phyloP scores from a whole-genome alignment of 1,284 basidiomycete species.

The Sphagnurus paluster region DNA sequence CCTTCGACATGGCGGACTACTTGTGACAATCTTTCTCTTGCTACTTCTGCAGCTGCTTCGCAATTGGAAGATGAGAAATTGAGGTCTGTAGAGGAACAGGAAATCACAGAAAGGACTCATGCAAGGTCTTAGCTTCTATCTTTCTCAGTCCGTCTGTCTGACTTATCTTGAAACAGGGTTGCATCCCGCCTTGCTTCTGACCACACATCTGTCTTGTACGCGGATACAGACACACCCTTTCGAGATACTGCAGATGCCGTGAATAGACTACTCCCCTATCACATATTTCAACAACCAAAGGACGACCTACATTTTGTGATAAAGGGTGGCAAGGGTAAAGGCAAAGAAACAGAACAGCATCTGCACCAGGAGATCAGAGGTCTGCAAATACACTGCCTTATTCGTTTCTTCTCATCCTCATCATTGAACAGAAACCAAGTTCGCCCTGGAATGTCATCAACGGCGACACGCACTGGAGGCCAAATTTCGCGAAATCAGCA shows the following conservation, averaged over 20 bases:
- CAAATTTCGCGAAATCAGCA: conserved; percentile 54
- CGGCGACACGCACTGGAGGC: conserved; percentile 54
- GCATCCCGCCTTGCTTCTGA: conserved; percentile 57
- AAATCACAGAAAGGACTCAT: conserved; percentile 43
- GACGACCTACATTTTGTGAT: conserved; percentile 51
- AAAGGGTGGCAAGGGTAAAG: conserved; percentile 58
- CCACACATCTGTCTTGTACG: conserved; percentile 56
- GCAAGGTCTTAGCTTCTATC: conserved; percentile 41
- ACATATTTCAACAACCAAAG: conserved; percentile 70
- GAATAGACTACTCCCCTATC: conserved; percentile 70
- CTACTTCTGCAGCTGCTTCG: conserved; percentile 20
- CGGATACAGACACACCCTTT: conserved; percentile 71
- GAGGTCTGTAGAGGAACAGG: conserved; percentile 45
- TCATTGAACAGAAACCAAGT: conserved; percentile 52
- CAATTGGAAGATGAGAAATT: conserved; percentile 34
- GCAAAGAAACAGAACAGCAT: conserved; percentile 45
- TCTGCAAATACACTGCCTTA: conserved; percentile 14
- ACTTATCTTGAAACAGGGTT: conserved; percentile 41
- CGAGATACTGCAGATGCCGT: conserved; percentile 58
- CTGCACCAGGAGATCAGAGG: conserved; percentile 57
- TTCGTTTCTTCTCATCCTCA: conserved; percentile 2
- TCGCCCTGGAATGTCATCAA: conserved; percentile 64
- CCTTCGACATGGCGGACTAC: conserved; percentile 36
- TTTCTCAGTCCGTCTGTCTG: conserved; percentile 3
- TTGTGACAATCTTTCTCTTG: conserved; percentile 22